phyloP scores from a whole-genome alignment of 2,329 filamentous ascomycete species.

The Pezicula radicicola region DNA sequence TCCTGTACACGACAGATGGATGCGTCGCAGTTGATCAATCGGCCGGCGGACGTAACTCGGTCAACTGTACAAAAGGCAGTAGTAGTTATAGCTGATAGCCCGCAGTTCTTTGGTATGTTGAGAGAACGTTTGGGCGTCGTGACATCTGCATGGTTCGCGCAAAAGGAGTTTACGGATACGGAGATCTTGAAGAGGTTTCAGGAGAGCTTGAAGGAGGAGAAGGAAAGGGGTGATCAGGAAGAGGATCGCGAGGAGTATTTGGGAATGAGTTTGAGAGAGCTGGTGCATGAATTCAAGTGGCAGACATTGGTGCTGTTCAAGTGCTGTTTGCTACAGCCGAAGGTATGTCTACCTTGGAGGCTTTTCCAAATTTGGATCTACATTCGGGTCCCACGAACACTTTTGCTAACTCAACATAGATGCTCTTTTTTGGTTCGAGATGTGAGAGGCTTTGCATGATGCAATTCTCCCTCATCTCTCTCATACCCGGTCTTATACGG shows the following conservation, averaged over 20 bases:
- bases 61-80: slow-evolving; percentile 98
- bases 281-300: slow-evolving; percentile 92
- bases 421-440: slow-evolving; percentile 97
- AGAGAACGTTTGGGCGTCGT: slow-evolving; percentile 87
- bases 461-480: slow-evolving; percentile 92
- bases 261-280: slow-evolving; percentile 82
- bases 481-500: slow-evolving; percentile 89
- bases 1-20: slow-evolving; percentile 92
- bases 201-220: slow-evolving; percentile 75
- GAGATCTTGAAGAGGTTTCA: slow-evolving; percentile 91
- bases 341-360: slow-evolving; percentile 51
- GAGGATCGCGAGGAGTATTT: slow-evolving; percentile 82
- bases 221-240: slow-evolving; percentile 62
- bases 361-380: not conserved
- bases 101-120: slow-evolving; percentile 85
- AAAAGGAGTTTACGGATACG: slow-evolving; percentile 85
- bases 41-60: slow-evolving; percentile 87
- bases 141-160: slow-evolving; percentile 93
- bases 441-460: slow-evolving; percentile 97
- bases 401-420: slow-evolving; percentile 48
- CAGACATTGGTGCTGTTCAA: slow-evolving; percentile 94
- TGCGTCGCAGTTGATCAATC: slow-evolving; percentile 69
- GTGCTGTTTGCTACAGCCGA: slow-evolving; percentile 88
- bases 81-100: slow-evolving; percentile 89
- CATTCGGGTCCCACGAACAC: too few relatives aligned